Percentiles rank a stretch among this genome's conserved stretches.
Conservation (phyloP, 2,329 filamentous ascomycete species). For the Colletotrichum tropicicola region DNA sequence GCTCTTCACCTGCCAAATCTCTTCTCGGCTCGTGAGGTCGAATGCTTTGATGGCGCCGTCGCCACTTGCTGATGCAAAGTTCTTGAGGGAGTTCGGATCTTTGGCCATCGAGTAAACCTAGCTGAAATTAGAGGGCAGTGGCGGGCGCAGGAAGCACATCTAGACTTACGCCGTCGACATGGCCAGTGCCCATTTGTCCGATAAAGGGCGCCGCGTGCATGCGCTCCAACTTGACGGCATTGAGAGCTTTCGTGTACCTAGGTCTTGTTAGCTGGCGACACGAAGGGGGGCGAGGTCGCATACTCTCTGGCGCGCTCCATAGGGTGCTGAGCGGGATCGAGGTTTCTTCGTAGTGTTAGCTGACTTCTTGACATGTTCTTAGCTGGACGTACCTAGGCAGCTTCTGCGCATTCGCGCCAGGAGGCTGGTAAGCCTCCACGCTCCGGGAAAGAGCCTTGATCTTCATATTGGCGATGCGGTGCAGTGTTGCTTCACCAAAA, state of each 20-base stretch:
- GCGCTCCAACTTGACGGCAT: constrained; percentile 91
- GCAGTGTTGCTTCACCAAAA: constrained; percentile 6
- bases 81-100: constrained; percentile 77
- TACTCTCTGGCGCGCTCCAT: constrained; percentile 93
- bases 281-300: constrained; percentile 66
- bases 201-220: constrained; percentile 85
- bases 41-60: constrained; percentile 85
- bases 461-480: constrained; percentile 51
- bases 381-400: constrained; percentile 50
- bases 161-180: constrained; percentile 82
- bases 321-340: constrained; percentile 87
- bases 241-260: constrained; percentile 58
- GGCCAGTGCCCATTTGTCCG: constrained; percentile 85
- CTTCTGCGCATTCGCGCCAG: constrained; percentile 72
- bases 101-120: constrained; percentile 78
- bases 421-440: constrained; percentile 69
- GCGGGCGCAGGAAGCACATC: not conserved
- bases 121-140: not conserved
- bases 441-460: constrained; percentile 75
- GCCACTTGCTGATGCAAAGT: constrained; percentile 84
- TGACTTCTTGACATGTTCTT: not conserved
- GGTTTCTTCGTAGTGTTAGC: constrained; percentile 57
- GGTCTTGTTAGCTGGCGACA: not conserved
- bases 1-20: constrained; percentile 75
- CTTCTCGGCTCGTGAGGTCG: constrained; percentile 69